Evolutionary conservation across 78 protist species (phyloP), one percentile per base, ranked within the genome.

Genomic region (Dictyostelium firmibasis): DNA sequence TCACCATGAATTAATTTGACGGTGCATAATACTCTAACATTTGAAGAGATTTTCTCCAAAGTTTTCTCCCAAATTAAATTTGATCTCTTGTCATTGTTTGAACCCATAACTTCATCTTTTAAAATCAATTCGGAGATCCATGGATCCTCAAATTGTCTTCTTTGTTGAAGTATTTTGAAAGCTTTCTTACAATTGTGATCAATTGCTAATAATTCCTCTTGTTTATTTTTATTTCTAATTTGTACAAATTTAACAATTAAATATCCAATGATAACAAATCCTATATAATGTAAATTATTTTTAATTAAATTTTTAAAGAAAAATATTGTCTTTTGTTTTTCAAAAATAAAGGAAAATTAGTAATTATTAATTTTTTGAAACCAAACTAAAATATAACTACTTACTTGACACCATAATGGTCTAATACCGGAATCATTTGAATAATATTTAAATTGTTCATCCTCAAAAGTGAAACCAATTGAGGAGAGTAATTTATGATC

Each of bases 331-430:
- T 77, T 9, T n/a, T n/a, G n/a, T n/a, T n/a, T 41, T 14, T 0
- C 13, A 29, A 41, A 20, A 41, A 77, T n/a, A 77, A 43, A 25
- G 13, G 9, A 25, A 25, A 25, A 9, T 9, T 2, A 25, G 5
- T 64, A 27, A 67, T 27, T 53, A 53, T 7, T 53, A 53, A 53
- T 53, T 16, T 1, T 53, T 16, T 16, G 13, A n/a, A n/a, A n/a
- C n/a, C n/a, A n/a, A n/a, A n/a, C n/a, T n/a, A n/a, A n/a, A n/a
- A n/a, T n/a, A n/a, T n/a, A n/a, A n/a, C 4, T 18, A 78, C 84
- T 23, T 78, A 78, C 84, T 83, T 83, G 85, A 67, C 93, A 88
- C 93, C 93, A 88, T 29, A 88, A 74, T 43, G 93, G 93, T 47
- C 81, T 43, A 44, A 36, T 76, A 18, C 85, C 23, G 18, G 70